Percentiles rank a stretch among this genome's conserved stretches.
Conservation (phyloP, 2,329 filamentous ascomycete species). For the Colletotrichum viniferum region DNA sequence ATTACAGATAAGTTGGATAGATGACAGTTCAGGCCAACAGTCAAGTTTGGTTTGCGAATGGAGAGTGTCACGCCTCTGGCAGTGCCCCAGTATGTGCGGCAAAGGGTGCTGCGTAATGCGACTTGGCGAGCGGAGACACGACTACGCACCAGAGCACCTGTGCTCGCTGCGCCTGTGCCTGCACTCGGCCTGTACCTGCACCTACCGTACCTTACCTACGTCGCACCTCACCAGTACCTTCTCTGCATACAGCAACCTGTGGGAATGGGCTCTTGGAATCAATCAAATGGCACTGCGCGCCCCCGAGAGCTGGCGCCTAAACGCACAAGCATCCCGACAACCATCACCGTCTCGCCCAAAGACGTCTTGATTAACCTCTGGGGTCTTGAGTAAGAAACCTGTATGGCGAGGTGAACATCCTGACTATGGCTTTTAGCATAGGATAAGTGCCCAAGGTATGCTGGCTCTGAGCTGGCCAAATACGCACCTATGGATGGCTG, state of each 20-base stretch:
- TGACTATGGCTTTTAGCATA: neutral
- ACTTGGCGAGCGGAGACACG: constrained; percentile 13
- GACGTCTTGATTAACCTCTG: neutral
- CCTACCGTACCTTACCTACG: neutral
- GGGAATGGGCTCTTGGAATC: neutral
- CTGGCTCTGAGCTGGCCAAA: neutral
- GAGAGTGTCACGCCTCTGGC: neutral
- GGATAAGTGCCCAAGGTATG: neutral
- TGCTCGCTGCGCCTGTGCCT: neutral
- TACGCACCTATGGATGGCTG: neutral
- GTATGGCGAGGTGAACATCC: neutral
- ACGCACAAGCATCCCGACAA: neutral
- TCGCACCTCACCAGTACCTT: neutral
- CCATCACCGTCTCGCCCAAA: neutral
- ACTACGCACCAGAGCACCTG: neutral
- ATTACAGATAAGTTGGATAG: neutral
- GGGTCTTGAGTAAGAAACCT: neutral
- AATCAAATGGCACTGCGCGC: neutral
- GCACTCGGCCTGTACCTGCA: neutral
- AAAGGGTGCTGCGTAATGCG: constrained; percentile 15
- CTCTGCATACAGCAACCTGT: neutral
- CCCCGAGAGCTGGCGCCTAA: neutral
- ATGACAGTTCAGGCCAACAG: neutral
- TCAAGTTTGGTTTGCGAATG: neutral
- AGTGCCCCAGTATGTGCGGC: neutral